Evolutionary conservation across 495 filamentous ascomycete species (phyloP).

Genomic region (Niebla homalea): DNA sequence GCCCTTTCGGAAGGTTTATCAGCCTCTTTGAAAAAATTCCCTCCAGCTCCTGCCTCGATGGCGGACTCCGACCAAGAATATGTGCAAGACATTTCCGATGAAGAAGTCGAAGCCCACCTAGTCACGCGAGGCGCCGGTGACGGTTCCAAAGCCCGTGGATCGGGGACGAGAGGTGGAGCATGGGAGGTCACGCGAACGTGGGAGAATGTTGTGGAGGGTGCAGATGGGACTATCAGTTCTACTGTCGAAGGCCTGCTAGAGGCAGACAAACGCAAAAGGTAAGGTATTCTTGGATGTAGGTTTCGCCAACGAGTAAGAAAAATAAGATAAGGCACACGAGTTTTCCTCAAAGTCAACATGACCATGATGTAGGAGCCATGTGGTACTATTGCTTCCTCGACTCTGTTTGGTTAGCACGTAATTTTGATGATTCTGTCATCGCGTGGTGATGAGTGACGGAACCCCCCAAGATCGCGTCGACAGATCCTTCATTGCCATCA

Average conservation of each 20-base stretch:
- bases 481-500: too few species aligned
- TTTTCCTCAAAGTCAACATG: too few species aligned
- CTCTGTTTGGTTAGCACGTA: too few species aligned
- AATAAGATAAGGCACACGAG: too few species aligned
- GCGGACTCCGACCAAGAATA: slow-evolving; percentile 79
- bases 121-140: slow-evolving; percentile 25
- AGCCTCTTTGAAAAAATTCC: too few species aligned
- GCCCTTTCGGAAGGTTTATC: too few species aligned
- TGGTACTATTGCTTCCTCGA: too few species aligned
- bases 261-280: slow-evolving; percentile 65
- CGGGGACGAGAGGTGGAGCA: slow-evolving; percentile 30
- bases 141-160: slow-evolving; percentile 33
- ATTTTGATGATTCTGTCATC: too few species aligned
- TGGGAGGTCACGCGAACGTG: slow-evolving; percentile 45
- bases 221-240: slow-evolving; percentile 59
- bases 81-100: slow-evolving; percentile 62
- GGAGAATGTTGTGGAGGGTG: slow-evolving; percentile 56
- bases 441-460: too few species aligned
- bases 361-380: too few species aligned
- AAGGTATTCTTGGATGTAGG: slow-evolving; percentile 7
- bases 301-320: too few species aligned
- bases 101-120: slow-evolving; percentile 49
- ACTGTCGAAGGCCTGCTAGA: slow-evolving; percentile 57
- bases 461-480: too few species aligned
- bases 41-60: slow-evolving; percentile 25